phyloP scores from a whole-genome alignment of 139 green algal genomes.

The Closterium sp. region DNA sequence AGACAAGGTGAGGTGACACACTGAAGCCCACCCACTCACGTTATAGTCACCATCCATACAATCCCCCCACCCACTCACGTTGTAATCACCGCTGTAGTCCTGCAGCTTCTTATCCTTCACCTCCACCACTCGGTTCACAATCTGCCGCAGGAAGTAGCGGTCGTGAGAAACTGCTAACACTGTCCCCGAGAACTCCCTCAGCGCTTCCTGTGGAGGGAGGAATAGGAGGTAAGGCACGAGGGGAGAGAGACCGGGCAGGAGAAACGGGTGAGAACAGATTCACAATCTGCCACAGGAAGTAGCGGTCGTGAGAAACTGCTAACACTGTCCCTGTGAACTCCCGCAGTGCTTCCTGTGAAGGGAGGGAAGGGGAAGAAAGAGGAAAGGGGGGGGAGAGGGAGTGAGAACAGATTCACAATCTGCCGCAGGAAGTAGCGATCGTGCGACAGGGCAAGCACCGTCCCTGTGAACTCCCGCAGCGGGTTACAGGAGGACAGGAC shows the following conservation, averaged over 20 bases:
- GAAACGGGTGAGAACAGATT: too few species aligned
- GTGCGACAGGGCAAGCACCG: slow-evolving; percentile 93
- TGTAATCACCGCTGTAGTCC: slow-evolving; percentile 93
- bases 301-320: slow-evolving; percentile 94
- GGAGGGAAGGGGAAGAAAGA: not conserved
- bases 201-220: slow-evolving; percentile 65
- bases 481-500: too few species aligned
- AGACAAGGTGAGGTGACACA: not conserved
- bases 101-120: slow-evolving; percentile 72
- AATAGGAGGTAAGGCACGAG: not conserved
- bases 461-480: slow-evolving; percentile 68
- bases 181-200: slow-evolving; percentile 83
- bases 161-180: slow-evolving; percentile 97
- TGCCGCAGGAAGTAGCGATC: slow-evolving; percentile 97
- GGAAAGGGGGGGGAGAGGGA: not conserved
- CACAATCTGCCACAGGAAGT: slow-evolving; percentile 94
- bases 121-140: slow-evolving; percentile 88
- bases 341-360: slow-evolving; percentile 71
- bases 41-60: slow-evolving; percentile 93
- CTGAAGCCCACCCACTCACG: slow-evolving; percentile 2
- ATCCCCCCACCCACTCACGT: slow-evolving; percentile 40
- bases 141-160: slow-evolving; percentile 93
- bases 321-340: slow-evolving; percentile 81
- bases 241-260: too few species aligned
- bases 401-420: slow-evolving; percentile 75